phyloP scores from a whole-genome alignment of 1,139 yeast genomes.

The Saccharomyces hybrid region DNA sequence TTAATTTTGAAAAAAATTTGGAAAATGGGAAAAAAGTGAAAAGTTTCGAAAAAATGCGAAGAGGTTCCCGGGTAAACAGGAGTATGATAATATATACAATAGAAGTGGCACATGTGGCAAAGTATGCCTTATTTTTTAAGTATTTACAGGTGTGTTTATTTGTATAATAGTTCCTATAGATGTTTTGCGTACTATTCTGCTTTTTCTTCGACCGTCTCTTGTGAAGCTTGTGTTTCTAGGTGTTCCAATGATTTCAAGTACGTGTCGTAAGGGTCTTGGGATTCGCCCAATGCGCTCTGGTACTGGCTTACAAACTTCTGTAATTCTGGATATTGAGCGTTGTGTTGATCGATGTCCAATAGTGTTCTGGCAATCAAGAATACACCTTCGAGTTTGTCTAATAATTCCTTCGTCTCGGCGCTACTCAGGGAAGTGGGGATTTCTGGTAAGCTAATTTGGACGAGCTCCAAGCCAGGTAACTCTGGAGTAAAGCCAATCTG shows the following conservation, averaged over 20 bases:
- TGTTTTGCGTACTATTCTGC: not conserved
- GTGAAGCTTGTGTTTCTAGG: not conserved
- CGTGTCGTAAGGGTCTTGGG: slow-evolving; percentile 20
- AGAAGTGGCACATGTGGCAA: not conserved
- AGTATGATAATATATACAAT: not conserved
- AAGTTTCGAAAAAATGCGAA: not conserved
- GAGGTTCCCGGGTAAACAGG: not conserved
- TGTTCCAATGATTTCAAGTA: slow-evolving; percentile 9
- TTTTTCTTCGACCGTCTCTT: not conserved
- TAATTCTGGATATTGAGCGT: slow-evolving; percentile 17
- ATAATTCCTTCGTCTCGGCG: slow-evolving; percentile 14
- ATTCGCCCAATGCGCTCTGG: slow-evolving; percentile 6
- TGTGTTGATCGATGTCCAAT: slow-evolving; percentile 21
- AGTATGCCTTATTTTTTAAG: not conserved
- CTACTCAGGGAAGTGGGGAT: not conserved
- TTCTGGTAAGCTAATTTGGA: slow-evolving; percentile 11
- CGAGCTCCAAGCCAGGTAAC: not conserved
- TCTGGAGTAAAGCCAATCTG: slow-evolving; percentile 14
- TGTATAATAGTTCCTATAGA: not conserved
- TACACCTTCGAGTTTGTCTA: slow-evolving; percentile 14
- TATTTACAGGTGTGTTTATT: slow-evolving; percentile 2
- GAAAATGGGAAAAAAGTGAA: not conserved
- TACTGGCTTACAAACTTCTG: slow-evolving; percentile 18
- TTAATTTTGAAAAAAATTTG: not conserved
- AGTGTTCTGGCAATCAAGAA: slow-evolving; percentile 25